Conservation (phyloP, 805 yeast species). For the Lipomyces sp. region DNA sequence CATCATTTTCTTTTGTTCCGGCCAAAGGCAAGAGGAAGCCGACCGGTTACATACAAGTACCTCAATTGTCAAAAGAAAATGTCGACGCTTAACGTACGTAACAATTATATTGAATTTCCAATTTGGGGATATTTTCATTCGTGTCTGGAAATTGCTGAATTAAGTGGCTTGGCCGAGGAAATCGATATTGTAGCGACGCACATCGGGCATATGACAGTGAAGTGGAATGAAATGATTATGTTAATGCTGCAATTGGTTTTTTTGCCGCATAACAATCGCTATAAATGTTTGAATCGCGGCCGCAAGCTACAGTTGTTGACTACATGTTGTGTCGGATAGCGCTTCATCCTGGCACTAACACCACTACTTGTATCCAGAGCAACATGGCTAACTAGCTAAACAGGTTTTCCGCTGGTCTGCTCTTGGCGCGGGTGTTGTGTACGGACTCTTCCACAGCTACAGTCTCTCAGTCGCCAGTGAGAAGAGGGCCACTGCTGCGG, state of each 20-base stretch:
- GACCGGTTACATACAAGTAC: neutral
- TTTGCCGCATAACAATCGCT: too few relatives aligned
- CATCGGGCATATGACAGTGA: too few relatives aligned
- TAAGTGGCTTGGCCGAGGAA: neutral
- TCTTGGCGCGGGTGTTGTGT: conserved; percentile 82
- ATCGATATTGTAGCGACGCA: too few relatives aligned
- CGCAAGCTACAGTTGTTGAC: too few relatives aligned
- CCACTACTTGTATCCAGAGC: neutral
- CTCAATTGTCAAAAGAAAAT: neutral
- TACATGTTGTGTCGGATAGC: neutral
- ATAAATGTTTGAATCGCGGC: too few relatives aligned
- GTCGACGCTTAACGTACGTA: conserved; percentile 4
- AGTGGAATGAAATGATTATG: too few relatives aligned
- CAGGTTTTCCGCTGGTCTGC: conserved; percentile 92
- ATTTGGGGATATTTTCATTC: neutral
- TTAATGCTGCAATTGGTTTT: too few relatives aligned
- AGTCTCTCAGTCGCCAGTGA: conserved; percentile 64
- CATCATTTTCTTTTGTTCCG: neutral
- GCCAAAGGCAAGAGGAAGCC: neutral
- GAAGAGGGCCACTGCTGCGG: conserved; percentile 60
- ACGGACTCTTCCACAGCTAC: conserved; percentile 86
- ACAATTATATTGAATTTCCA: neutral
- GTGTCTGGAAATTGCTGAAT: neutral
- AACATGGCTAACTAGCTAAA: neutral
- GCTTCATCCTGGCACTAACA: neutral